Evolutionary conservation across 805 yeast species (phyloP).

Genomic region (Candida peoriensis): DNA sequence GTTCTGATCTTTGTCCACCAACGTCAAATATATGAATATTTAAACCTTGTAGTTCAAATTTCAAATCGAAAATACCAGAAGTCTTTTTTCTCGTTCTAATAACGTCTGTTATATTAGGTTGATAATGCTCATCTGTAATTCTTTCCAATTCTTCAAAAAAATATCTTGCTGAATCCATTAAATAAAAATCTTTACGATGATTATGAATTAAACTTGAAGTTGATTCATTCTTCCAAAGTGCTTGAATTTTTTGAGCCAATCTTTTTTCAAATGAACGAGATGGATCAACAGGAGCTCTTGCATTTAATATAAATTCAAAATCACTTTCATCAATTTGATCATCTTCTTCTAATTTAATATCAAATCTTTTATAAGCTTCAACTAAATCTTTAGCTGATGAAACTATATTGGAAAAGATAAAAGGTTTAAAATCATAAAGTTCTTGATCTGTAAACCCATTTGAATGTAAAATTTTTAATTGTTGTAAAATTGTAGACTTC

Average conservation of each 20-base stretch:
- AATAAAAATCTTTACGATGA: conserved; percentile 66
- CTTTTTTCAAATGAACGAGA: conserved; percentile 45
- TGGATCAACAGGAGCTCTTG: conserved; percentile 43
- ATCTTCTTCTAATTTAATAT: conserved; percentile 26
- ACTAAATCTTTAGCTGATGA: conserved; percentile 72
- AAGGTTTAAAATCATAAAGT: conserved; percentile 65
- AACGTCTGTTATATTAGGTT: conserved; percentile 74
- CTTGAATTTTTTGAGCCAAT: conserved; percentile 43
- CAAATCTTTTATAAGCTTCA: conserved; percentile 55
- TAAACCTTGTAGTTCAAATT: conserved; percentile 67
- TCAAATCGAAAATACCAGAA: conserved; percentile 83
- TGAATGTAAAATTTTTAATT: conserved; percentile 35
- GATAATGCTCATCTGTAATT: conserved; percentile 53
- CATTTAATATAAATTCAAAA: conserved; percentile 14
- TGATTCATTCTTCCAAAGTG: conserved; percentile 52
- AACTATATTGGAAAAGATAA: conserved; percentile 70
- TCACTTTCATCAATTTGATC: conserved; percentile 28
- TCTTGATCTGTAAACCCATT: conserved; percentile 49
- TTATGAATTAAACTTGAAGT: conserved; percentile 53
- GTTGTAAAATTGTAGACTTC: conserved; percentile 42
- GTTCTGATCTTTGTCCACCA: conserved; percentile 94
- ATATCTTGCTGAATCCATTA: conserved; percentile 81
- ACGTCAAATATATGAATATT: conserved; percentile 73
- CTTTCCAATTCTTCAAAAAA: conserved; percentile 65
- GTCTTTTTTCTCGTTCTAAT: conserved; percentile 87